Evolutionary conservation across 2,329 filamentous ascomycete species (phyloP).

Genomic region (Colletotrichum noveboracense): DNA sequence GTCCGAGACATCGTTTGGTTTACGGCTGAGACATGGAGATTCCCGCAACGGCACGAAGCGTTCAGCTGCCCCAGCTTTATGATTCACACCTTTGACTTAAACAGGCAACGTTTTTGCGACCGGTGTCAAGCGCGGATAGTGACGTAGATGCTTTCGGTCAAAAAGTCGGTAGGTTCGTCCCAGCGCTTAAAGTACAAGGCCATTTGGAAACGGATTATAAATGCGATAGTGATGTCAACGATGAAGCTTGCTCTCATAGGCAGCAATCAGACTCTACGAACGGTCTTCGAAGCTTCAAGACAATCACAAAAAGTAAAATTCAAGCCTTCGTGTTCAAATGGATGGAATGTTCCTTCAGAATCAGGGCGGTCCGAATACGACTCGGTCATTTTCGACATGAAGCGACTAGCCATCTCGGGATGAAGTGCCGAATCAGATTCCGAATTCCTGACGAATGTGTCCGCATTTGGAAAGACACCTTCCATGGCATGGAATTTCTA

Average conservation of each 20-base stretch:
- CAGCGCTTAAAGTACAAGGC: accelerated
- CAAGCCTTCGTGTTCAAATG: neutral
- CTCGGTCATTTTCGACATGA: neutral
- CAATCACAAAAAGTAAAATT: neutral
- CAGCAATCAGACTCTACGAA: neutral
- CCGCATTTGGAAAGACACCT: neutral
- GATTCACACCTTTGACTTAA: neutral
- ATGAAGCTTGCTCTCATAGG: accelerated
- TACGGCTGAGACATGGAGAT: neutral
- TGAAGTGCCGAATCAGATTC: neutral
- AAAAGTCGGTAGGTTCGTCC: neutral
- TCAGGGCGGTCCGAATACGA: neutral
- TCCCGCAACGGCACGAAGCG: neutral
- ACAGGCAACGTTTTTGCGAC: neutral
- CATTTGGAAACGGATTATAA: neutral
- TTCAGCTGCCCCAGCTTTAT: neutral
- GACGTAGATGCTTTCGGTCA: neutral
- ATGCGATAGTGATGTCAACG: neutral
- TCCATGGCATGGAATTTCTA: accelerated
- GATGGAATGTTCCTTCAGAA: neutral
- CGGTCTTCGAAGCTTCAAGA: neutral
- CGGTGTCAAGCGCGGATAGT: neutral
- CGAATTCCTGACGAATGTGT: neutral
- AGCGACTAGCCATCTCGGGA: neutral
- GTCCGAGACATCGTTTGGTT: neutral